These are phyloP conservation scores for Ustilago tritici DNA, from an alignment of 1,284 basidiomycete genomes.

Conservation along the genomic window DNA sequence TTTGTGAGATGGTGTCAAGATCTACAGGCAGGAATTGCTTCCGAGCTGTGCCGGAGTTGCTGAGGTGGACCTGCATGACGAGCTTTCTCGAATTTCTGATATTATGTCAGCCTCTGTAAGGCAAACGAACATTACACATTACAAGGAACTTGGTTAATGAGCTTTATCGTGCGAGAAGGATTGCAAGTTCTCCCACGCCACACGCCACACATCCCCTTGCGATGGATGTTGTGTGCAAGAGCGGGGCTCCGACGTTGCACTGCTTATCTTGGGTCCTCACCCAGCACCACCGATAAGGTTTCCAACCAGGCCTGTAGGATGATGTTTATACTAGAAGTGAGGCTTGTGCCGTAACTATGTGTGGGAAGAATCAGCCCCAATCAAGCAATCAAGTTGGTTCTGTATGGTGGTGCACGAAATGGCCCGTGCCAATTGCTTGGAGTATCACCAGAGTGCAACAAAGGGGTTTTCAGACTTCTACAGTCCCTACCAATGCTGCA, in stretches of 20 bases:
- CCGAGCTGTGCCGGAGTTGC: neutral
- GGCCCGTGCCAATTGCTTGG: slow-evolving; percentile 6
- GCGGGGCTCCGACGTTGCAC: neutral
- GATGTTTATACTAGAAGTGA: neutral
- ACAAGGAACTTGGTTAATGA: neutral
- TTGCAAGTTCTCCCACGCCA: neutral
- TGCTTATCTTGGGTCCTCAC: neutral
- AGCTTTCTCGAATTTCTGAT: neutral
- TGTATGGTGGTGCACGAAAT: slow-evolving; percentile 1
- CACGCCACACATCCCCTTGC: neutral
- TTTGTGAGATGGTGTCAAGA: neutral
- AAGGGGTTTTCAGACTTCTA: no score
- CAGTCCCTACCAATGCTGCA: neutral
- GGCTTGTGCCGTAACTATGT: neutral
- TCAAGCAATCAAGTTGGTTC: neutral
- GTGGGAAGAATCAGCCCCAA: neutral
- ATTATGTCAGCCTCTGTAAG: slow-evolving; percentile 8
- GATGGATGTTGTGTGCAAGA: neutral
- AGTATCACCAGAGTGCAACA: neutral
- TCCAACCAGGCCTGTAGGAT: neutral
- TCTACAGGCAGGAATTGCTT: neutral
- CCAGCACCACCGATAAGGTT: neutral
- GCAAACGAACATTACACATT: neutral
- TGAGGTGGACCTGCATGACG: slow-evolving; percentile 11
- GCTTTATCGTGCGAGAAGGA: neutral